Evolutionary conservation across 1,284 basidiomycete genomes (phyloP).

Genomic region (Sphaerobolus stellatus): DNA sequence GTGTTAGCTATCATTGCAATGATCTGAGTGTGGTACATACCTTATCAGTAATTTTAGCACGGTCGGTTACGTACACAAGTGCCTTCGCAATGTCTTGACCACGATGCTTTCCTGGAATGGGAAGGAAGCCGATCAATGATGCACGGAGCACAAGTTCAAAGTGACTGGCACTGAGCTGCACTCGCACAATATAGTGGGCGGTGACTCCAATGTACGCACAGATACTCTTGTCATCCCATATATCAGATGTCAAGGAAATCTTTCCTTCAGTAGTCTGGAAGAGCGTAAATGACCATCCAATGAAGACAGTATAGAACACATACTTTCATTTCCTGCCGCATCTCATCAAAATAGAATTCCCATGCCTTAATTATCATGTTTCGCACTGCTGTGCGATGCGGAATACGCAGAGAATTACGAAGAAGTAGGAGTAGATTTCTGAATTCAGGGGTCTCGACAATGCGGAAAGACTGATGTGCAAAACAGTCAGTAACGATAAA

Average conservation of each 20-base stretch:
- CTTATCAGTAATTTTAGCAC: conserved; percentile 10
- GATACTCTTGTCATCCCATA: conserved; percentile 34
- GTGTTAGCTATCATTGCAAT: background rate
- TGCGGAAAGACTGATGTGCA: background rate
- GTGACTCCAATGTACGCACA: conserved; percentile 37
- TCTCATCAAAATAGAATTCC: background rate
- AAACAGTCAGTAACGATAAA: background rate
- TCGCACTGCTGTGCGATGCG: background rate
- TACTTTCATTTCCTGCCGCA: background rate
- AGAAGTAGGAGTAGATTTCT: background rate
- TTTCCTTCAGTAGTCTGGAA: conserved; percentile 29
- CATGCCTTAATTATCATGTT: background rate
- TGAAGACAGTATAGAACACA: background rate
- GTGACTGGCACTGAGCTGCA: conserved; percentile 16
- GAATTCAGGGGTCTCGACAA: background rate
- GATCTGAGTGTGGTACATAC: background rate
- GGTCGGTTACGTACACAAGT: conserved; percentile 29
- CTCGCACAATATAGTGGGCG: conserved; percentile 31
- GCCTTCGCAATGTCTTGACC: conserved; percentile 31
- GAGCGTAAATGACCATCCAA: conserved; percentile 8
- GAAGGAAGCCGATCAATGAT: conserved; percentile 33
- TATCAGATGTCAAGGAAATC: conserved; percentile 34
- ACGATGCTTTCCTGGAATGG: conserved; percentile 31
- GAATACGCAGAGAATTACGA: background rate
- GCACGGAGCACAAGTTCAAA: conserved; percentile 18